Evolutionary conservation across 306 rosid species (phyloP), one percentile per base, ranked within the genome.

Genomic region (Trifolium pratense): DNA sequence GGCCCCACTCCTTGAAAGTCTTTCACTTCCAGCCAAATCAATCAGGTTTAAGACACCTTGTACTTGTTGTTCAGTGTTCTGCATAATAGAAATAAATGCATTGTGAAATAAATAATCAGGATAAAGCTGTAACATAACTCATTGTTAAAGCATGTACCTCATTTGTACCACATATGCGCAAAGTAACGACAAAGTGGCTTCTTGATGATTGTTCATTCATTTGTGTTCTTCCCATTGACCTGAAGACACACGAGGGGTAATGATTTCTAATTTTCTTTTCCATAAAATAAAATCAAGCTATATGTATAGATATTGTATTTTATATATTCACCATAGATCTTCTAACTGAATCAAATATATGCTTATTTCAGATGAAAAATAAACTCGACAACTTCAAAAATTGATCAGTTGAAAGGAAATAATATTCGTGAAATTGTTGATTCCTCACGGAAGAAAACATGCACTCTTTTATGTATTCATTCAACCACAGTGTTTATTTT

Each of bases 171-270:
- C 86, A 79, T 69, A 94, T 94, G 18, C 99, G 96, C 87, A 94
- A 74, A 58, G 96, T 94, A 75, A 94, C 92, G 75, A 94, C 99
- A 40, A 94, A 82, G 75, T 94, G 97, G 72, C 99, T 94, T 83
- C 97, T 91, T 3, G 99, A 94, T 48, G 99, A 94, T 43, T 94
- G 97, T 66, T 94, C 99, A 61, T 94, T 94, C 99, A 94, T 94
- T 31, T 90, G 92, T 7, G 99, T 95, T 81, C 81, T 91, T 57
- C 97, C 96, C 43, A 95, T 97, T n/a, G 97, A 91, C 88, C 99
- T 95, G 78, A 75, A 52, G 79, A 31, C 42, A 58, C 31, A 84
- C 12, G 20, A 29, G 65, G 65, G 18, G 18, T 29, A 59, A 80
- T n/a, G n/a, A 51, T 20, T 53, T 51, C 52, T 15, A 43, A 45